Percentiles rank a stretch among this genome's conserved stretches.
Evolutionary conservation across 2,329 filamentous ascomycete genomes (phyloP).

Genomic region (Cercospora nicotianae): DNA sequence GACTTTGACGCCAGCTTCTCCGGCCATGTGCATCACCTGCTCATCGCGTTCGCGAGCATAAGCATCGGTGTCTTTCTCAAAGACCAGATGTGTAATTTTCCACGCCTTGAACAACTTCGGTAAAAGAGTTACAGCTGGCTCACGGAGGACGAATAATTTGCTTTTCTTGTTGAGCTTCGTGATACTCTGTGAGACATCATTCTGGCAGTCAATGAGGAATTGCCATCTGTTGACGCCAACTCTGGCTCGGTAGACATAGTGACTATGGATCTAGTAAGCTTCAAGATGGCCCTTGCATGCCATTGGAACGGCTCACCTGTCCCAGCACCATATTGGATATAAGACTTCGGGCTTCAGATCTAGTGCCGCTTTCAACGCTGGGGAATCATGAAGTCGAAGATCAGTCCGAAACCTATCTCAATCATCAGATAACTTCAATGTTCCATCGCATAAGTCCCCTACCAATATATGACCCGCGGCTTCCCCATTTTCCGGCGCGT

Average conservation of each 20-base stretch:
- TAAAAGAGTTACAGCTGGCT: slow-evolving; percentile 69
- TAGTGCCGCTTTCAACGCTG: slow-evolving; percentile 69
- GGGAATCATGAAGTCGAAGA: slow-evolving; percentile 73
- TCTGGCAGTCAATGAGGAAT: slow-evolving; percentile 73
- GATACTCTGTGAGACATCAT: slow-evolving; percentile 66
- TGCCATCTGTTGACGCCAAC: slow-evolving; percentile 74
- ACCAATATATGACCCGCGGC: slow-evolving; percentile 69
- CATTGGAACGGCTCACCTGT: slow-evolving; percentile 9
- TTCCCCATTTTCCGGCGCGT: slow-evolving; percentile 35
- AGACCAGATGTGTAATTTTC: slow-evolving; percentile 73
- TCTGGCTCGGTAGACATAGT: slow-evolving; percentile 72
- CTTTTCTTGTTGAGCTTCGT: slow-evolving; percentile 68
- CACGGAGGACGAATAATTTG: slow-evolving; percentile 69
- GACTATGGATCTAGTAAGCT: slow-evolving; percentile 51
- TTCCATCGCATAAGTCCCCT: neutral
- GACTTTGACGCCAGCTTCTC: slow-evolving; percentile 66
- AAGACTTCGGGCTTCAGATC: slow-evolving; percentile 70
- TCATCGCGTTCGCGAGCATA: slow-evolving; percentile 67
- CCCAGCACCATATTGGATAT: slow-evolving; percentile 72
- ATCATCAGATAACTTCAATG: neutral
- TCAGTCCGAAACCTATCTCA: slow-evolving; percentile 64
- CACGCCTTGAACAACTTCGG: slow-evolving; percentile 72
- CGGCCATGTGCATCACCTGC: slow-evolving; percentile 59
- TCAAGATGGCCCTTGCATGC: neutral
- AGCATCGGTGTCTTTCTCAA: slow-evolving; percentile 75